A percentile compares a stretch with the other conserved stretches of the same genome.
Conservation (phyloP, 2,329 filamentous ascomycete genomes). For the Ceratocystis destructans region DNA sequence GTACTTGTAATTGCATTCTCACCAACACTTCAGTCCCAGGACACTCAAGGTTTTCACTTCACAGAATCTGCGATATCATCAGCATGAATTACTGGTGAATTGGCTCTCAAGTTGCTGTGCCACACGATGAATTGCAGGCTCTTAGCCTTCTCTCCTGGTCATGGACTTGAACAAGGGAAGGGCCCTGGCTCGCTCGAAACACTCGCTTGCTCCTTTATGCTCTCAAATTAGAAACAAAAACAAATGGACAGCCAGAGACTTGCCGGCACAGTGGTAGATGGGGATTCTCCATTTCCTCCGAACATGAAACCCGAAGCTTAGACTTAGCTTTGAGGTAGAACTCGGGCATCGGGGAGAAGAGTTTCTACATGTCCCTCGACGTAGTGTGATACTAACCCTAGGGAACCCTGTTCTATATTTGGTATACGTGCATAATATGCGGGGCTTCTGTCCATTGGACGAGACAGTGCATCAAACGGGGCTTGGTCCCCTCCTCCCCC, state of each 20-base stretch:
- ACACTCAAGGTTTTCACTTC: no score
- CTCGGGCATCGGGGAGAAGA: no score
- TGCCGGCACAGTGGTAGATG: no score
- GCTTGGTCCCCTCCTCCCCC: neutral
- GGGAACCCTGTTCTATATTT: neutral
- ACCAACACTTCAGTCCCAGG: no score
- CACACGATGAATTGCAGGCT: neutral
- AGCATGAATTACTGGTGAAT: neutral
- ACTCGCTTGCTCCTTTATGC: neutral
- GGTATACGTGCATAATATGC: neutral
- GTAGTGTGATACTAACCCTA: neutral
- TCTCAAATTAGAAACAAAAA: constrained; percentile 5
- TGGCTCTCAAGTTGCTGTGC: neutral
- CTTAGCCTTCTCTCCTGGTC: neutral
- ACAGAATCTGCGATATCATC: no score
- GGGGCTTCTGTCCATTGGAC: constrained; percentile 1
- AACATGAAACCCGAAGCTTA: no score
- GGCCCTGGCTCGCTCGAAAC: neutral
- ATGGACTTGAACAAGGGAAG: neutral
- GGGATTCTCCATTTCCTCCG: no score
- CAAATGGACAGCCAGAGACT: no score
- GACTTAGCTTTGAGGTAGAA: no score
- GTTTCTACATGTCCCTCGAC: no score
- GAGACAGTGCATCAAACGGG: constrained; percentile 7
- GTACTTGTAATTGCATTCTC: no score